Evolutionary conservation across 306 rosid species (phyloP), one percentile per base, ranked within the genome.

Genomic region (Lotus japonicus): DNA sequence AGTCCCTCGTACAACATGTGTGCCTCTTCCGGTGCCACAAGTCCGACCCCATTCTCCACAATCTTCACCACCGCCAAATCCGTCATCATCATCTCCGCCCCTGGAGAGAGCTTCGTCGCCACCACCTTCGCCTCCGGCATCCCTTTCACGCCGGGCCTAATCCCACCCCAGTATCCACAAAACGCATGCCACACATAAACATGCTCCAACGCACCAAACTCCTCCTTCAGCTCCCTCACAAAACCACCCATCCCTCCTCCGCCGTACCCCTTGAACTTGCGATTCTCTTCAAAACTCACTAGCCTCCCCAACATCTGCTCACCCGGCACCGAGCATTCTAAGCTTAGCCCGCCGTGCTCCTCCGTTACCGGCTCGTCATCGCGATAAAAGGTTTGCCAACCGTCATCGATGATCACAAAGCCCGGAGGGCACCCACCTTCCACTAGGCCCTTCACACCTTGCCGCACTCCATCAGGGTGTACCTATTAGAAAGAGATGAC

Each of bases 131-230:
- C 58, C 70, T 80, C 46, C 0, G 95, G 95, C 84, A 87, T 63
- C 1, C 80, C 87, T 0, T 8, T 12, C 0, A 59, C 81, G 5
- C 72, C 39, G 3, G 92, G 88, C 52, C 87, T 82, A 31, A 80
- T 9, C 76, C 92, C 96, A 56, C 89, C 95, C 96, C 87, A 87
- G 56, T 90, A 90, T 28, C 97, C 92, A 71, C 88, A 84, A 23
- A 87, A 73, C 0, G 88, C 92, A 61, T 87, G 92, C 97, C 97
- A 90, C 44, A 86, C 88, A 26, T 88, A 88, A 4, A 85, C 97
- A 58, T 85, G 9, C 46, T 86, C 86, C 5, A 90, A 23, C 0
- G 45, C 78, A 72, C 7, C 18, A 70, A 88, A 86, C 73, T 84
- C 95, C 64, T 73, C 84, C 76, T 88, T 90, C 11, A 90, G n/a